phyloP scores from a whole-genome alignment of 1,284 basidiomycete genomes.

The Rhodotorula sp. region DNA sequence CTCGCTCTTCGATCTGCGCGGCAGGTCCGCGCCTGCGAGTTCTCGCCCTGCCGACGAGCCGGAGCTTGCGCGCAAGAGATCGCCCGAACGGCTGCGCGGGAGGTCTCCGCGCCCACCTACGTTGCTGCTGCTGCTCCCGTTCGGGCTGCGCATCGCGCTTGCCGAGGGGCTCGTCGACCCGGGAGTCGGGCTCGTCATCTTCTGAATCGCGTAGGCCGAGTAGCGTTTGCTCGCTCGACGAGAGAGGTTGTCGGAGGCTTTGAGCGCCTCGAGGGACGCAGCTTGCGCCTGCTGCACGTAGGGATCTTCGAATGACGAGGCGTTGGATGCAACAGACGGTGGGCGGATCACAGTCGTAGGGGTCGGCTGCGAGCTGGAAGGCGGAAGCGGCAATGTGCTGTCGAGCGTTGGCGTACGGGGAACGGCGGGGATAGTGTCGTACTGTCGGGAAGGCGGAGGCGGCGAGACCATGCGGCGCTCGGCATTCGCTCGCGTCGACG shows the following conservation, averaged over 20 bases:
- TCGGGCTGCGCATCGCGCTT: neutral
- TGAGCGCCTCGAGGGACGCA: constrained; percentile 77
- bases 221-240: constrained; percentile 93
- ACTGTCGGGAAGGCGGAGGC: constrained; percentile 22
- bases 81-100: neutral
- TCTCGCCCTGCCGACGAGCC: constrained; percentile 7
- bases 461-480: constrained; percentile 18
- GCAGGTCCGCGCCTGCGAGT: neutral
- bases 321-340: constrained; percentile 9
- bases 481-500: neutral
- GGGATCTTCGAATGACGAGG: constrained; percentile 12
- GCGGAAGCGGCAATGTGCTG: constrained; percentile 5
- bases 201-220: constrained; percentile 92
- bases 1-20: constrained; percentile 9
- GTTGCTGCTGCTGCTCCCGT: constrained; percentile 8
- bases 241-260: constrained; percentile 81
- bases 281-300: constrained; percentile 15
- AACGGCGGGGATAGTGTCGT: constrained; percentile 1
- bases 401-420: constrained; percentile 26
- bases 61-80: neutral
- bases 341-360: constrained; percentile 17
- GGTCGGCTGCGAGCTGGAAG: neutral
- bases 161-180: constrained; percentile 12
- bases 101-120: no score
- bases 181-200: constrained; percentile 66